A percentile compares a stretch with the other conserved stretches of the same genome.
These are phyloP conservation scores for Aureobasidium sp. DNA, from an alignment of 2,329 filamentous ascomycete genomes.

Conservation along the genomic window DNA sequence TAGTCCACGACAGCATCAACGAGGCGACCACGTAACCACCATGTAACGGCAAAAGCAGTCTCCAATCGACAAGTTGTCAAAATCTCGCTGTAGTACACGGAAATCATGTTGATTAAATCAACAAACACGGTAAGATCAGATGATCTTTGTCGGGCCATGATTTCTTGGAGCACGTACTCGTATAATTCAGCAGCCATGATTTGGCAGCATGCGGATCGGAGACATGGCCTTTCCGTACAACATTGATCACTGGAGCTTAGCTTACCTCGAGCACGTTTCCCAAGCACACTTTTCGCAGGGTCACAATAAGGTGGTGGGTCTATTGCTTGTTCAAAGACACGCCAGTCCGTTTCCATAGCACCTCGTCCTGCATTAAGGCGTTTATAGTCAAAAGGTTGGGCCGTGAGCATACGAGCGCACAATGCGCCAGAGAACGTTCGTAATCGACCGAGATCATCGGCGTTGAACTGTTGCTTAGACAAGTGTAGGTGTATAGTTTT, in stretches of 20 bases:
- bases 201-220: neutral
- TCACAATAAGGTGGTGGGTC: neutral
- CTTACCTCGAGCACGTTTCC: neutral
- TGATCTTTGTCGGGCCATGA: too few species aligned
- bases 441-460: neutral
- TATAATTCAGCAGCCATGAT: neutral
- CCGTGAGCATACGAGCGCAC: neutral
- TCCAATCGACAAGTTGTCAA: too few species aligned
- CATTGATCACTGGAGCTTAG: neutral
- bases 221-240: neutral
- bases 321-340: neutral
- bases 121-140: too few species aligned
- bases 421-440: constrained; percentile 1
- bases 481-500: constrained; percentile 6
- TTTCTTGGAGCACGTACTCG: too few species aligned
- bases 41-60: too few species aligned
- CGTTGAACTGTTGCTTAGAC: neutral
- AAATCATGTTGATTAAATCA: too few species aligned
- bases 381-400: neutral
- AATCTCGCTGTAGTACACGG: too few species aligned
- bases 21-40: too few species aligned
- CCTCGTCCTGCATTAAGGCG: constrained; percentile 5
- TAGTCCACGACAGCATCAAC: neutral
- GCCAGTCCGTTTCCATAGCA: constrained; percentile 1
- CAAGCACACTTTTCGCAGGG: neutral